Base-by-base conservation (phyloP, 345 rosid genomes). In the rapeseed (Brassica napus) region DNA sequence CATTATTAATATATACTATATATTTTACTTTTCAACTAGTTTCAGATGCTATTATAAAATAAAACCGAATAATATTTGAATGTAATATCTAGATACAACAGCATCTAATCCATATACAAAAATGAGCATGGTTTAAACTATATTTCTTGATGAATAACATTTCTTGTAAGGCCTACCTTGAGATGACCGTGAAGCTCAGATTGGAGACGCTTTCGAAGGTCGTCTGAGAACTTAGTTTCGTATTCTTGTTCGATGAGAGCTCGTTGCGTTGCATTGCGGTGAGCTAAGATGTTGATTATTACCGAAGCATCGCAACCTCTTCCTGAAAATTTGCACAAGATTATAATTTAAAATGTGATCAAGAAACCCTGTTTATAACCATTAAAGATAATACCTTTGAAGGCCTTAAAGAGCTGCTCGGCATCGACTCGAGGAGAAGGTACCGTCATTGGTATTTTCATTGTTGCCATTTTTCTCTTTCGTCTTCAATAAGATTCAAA, bases 181-280 rank as follows among this genome's bases (percentile, higher is more conserved):
- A 90, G 81, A 72, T 89, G 75, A 32, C 92, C 92, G 9, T 79
- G 88, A 39, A 90, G 91, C 85, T 90, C 91, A 0, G 85, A 79
- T 47, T 88, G 73, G 15, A 90, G 76, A 28, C 86, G 86, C 76
- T 87, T 89, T 0, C 74, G 68, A 31, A 90, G 86, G 16, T 86
- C 87, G 1, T 84, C 83, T 1, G 88, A 79, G 77, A 75, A 87
- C 30, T 83, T 73, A 61, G 88, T 78, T 68, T 87, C 90, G 21
- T 82, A 89, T 67, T 87, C 91, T 75, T 90, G 92, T 74, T 81
- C 85, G 55, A 90, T 89, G n/a, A 75, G 55, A 16, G 86, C 87
- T 32, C 91, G 84, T 65, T 90, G 95, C 1, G 74, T 24, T 4
- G 87, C 85, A 58, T 85, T 65, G 3, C 95, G 82, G 39, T 87